Base-by-base conservation (phyloP, 1,284 basidiomycete species). In the Cryptococcus neoformans region DNA sequence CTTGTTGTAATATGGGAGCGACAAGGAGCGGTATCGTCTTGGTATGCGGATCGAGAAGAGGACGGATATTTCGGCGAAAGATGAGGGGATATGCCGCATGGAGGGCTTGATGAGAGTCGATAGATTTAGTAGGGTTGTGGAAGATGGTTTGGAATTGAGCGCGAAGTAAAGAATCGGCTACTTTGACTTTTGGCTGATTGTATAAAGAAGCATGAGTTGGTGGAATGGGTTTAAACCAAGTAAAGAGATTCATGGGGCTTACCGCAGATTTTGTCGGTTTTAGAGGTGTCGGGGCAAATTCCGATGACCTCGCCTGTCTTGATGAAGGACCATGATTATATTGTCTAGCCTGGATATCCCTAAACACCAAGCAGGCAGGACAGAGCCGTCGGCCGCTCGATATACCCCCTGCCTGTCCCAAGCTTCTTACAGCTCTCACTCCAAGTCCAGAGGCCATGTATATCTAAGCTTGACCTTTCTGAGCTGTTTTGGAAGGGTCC, bases 71-170 rank as follows among this genome's bases (percentile, higher is more conserved):
- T 5, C 46, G 47, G 35, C 59, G 37, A 35, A 58, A 61, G 14
- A 61, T 52, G n/a, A 61, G 44, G 7, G 59, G 59, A 34, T 49
- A 61, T 7, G 46, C 40, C 16, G 39, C 53, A 38, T 55, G 37
- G 36, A 56, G 34, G 9, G 47, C 41, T 11, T 46, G 41, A 21
- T 40, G 46, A 14, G 44, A 8, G 34, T 49, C 42, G 12, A 12
- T 11, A 9, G 36, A 3, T 38, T 6, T 49, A 3, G 38, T 17
- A 17, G 14, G 40, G 39, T 10, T 14, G 28, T 48, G 49, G 41
- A 21, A 44, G 41, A 36, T 35, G 5, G 53, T 28, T 37, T 52
- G 39, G 41, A 55, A 55, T 36, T 51, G 44, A 7, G 48, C 41
- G 35, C 17, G 35, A 2, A 55, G 21, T 7, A n/a, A 10, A 12